Evolutionary conservation across 23 red algal species (phyloP), one percentile per base, ranked within the genome.

Genomic region (Gracilariopsis chorda): DNA sequence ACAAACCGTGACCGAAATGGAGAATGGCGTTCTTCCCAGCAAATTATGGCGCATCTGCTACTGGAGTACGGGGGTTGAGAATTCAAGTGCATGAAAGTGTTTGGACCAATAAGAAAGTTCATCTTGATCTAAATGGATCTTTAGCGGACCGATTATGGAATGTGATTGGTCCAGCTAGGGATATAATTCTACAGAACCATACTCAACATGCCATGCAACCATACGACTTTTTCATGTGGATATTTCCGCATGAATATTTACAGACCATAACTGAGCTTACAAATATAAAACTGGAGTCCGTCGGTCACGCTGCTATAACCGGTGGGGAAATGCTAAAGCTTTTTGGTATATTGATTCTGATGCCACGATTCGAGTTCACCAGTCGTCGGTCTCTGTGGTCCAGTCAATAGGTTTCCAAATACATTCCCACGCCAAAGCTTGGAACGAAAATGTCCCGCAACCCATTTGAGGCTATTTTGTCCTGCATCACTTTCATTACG

Each of bases 41-140:
- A 10, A 76, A 46, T 76, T 21, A 13, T 25, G 39, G 49, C 49
- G 14, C n/a, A 16, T 55, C 14, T 55, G 14, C 1, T 37, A 36
- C 12, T 19, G 40, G 24, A 76, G 69, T 76, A 76, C 28, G 40
- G 11, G 69, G 7, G 33, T 27, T 46, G 39, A 36, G 69, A n/a
- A 76, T 24, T 24, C 21, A 42, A 37, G 69, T 75, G 69, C 69
- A 75, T 46, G 69, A 39, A 7, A 39, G 25, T 25, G 25, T 75
- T 46, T 75, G 69, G 69, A 75, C 69, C 69, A 75, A 75, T 75
- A 5, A 75, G 69, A 39, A 75, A 35, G 69, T 75, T 8, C 4
- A 10, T 39, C 27, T 75, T 25, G 29, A 21, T 5, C 27, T 75
- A 10, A 39, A 75, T 75, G 69, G 69, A 43, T 75, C 7, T 25